Evolutionary conservation across 192 early-diverging fungal species (phyloP).

Genomic region (Phycomyces blakesleeanus): DNA sequence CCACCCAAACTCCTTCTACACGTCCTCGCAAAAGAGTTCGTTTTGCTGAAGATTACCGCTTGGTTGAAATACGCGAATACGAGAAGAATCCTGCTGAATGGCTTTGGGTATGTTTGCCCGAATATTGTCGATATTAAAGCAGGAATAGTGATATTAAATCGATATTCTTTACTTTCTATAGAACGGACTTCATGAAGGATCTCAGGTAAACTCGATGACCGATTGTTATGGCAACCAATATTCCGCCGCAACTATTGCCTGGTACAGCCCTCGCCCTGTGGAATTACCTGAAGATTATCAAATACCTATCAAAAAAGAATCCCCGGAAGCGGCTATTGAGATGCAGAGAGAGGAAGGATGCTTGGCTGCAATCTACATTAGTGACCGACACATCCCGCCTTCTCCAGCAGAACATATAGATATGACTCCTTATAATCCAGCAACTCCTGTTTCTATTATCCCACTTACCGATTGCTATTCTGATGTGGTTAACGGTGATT

Average conservation of each 20-base stretch:
- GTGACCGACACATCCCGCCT: constrained; percentile 18
- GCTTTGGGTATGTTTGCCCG: constrained; percentile 7
- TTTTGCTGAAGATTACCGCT: constrained; percentile 10
- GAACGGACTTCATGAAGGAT: neutral
- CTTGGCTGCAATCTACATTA: constrained; percentile 22
- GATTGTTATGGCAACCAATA: neutral
- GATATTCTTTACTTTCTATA: constrained; percentile 1
- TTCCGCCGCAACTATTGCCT: neutral
- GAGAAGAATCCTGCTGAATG: constrained; percentile 17
- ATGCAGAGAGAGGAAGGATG: constrained; percentile 1
- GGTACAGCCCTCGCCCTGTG: constrained; percentile 5
- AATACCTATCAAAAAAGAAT: neutral
- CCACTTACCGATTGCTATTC: neutral
- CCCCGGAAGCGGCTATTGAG: constrained; percentile 5
- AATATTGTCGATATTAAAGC: too few relatives aligned
- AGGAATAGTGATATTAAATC: neutral
- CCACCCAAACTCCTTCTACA: neutral
- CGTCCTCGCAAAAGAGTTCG: constrained; percentile 8
- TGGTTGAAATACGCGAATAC: constrained; percentile 9
- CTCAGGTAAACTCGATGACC: neutral
- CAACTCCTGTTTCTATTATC: neutral
- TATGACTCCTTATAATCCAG: constrained; percentile 1
- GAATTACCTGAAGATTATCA: neutral
- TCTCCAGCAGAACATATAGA: constrained; percentile 18
- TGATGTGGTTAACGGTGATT: neutral